Evolutionary conservation across 176 grass and related monocot genomes (phyloP), one percentile per base, ranked within the genome.

Genomic region (Zoysia pacifica): DNA sequence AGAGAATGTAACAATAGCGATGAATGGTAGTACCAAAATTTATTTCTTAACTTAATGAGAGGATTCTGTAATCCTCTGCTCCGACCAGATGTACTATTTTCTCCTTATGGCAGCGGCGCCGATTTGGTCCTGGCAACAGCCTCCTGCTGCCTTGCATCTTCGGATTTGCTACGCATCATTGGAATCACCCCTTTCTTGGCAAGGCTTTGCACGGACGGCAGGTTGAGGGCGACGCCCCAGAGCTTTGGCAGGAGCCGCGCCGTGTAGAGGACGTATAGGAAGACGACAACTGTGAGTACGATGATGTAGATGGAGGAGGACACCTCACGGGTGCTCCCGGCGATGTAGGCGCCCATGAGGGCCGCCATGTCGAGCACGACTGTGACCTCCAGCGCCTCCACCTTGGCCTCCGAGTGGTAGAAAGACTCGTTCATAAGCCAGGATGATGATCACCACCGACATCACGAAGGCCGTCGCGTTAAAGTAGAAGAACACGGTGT

Each of bases 401-500:
- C 72, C 72, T 86, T 89, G 9, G 53, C 59, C 28, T 60, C n/a
- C 45, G 67, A 55, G 77, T 46, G 62, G 49, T 89, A 85, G 56
- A 77, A 89, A 3, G 48, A 64, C 65, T 81, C 77, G 51, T 81
- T 85, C 81, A 81, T 86, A 2, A 89, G 76, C n/a, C 37, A 86
- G 53, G 5, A 89, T 64, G 52, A 89, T 86, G 73, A 82, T 89
- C 10, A 81, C 72, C 48, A 89, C 43, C 15, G 83, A 89, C 6
- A 54, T 66, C 76, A 50, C 75, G 62, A 89, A 89, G 58, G 76
- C 70, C 14, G 48, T 85, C 1, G 76, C 46, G 79, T 85, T 85
- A 54, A 80, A 83, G 68, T 85, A 89, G 78, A 71, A 89, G 78
- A 89, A 86, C 10, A 53, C 46, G 1, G 14, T 53, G 71, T 89